These are phyloP conservation scores for Globisporangium heterothallicum DNA, from an alignment of 352 stramenopile genomes.

Conservation along the genomic window DNA sequence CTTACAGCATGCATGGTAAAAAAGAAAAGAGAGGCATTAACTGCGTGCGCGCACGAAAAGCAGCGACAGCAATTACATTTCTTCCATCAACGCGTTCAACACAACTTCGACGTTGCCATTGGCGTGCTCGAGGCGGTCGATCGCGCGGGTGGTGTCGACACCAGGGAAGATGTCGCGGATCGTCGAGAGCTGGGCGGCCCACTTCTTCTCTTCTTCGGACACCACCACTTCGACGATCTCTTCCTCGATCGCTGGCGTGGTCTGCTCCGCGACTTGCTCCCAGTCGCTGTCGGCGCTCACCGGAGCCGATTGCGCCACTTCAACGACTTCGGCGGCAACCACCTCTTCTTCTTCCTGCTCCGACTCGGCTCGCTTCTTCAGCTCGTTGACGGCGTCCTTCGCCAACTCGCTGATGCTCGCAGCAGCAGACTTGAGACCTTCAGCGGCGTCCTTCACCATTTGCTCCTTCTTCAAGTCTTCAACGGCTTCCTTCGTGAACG, in stretches of 20 bases:
- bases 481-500: conserved; percentile 55
- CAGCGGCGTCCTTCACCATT: not conserved
- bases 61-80: conserved; percentile 37
- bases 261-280: conserved; percentile 50
- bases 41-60: not conserved
- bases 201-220: conserved; percentile 76
- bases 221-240: conserved; percentile 36
- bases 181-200: conserved; percentile 58
- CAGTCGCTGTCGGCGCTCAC: conserved; percentile 54
- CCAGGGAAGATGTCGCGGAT: conserved; percentile 73
- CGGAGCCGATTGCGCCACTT: conserved; percentile 14
- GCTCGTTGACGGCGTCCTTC: not conserved
- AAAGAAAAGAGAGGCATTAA: conserved; percentile 3
- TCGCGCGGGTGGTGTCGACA: conserved; percentile 33
- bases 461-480: conserved; percentile 42
- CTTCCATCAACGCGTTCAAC: conserved; percentile 77
- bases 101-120: conserved; percentile 81
- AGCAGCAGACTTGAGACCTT: not conserved
- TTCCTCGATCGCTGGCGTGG: conserved; percentile 21
- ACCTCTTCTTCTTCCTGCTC: conserved; percentile 24
- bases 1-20: not conserved
- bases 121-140: conserved; percentile 71
- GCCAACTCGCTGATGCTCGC: not conserved
- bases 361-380: conserved; percentile 29
- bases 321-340: conserved; percentile 18